Percentiles rank a stretch among this genome's conserved stretches.
Evolutionary conservation across 1,284 basidiomycete genomes (phyloP).

Genomic region (Cystobasidium slooffiae): DNA sequence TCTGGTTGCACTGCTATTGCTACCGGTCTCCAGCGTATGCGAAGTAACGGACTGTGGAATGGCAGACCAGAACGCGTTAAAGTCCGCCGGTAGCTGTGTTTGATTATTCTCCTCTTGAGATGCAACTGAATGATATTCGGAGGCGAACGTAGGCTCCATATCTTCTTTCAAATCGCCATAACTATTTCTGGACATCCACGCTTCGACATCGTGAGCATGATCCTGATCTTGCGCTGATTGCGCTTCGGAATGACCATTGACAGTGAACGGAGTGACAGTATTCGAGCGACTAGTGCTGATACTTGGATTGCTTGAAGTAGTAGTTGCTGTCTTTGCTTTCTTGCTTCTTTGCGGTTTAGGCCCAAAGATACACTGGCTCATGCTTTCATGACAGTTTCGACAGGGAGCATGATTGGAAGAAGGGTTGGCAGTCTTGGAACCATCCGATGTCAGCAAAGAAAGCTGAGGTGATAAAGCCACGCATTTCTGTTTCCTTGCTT

Average conservation of each 20-base stretch:
- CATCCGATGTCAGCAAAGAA: not conserved
- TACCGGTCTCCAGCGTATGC: no score
- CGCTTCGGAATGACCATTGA: no score
- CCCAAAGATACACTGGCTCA: not conserved
- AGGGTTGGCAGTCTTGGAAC: not conserved
- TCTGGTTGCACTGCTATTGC: no score
- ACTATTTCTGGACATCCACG: no score
- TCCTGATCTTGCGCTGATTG: no score
- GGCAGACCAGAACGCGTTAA: conserved; percentile 1
- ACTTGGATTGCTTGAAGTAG: not conserved
- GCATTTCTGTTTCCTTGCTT: conserved; percentile 9
- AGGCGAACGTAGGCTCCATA: not conserved
- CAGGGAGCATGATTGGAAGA: not conserved
- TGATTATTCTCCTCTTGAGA: not conserved
- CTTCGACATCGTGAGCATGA: no score
- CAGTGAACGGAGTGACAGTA: no score
- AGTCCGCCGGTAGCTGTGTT: not conserved
- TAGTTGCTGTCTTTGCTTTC: not conserved
- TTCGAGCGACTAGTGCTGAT: not conserved
- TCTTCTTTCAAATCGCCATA: not conserved
- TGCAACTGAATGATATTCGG: not conserved
- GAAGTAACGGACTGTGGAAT: not conserved
- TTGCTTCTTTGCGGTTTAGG: not conserved
- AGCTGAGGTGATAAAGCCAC: not conserved
- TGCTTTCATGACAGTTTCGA: conserved; percentile 12